Evolutionary conservation across 441 rosid species (phyloP).

Genomic region (Eruca vesicaria): DNA sequence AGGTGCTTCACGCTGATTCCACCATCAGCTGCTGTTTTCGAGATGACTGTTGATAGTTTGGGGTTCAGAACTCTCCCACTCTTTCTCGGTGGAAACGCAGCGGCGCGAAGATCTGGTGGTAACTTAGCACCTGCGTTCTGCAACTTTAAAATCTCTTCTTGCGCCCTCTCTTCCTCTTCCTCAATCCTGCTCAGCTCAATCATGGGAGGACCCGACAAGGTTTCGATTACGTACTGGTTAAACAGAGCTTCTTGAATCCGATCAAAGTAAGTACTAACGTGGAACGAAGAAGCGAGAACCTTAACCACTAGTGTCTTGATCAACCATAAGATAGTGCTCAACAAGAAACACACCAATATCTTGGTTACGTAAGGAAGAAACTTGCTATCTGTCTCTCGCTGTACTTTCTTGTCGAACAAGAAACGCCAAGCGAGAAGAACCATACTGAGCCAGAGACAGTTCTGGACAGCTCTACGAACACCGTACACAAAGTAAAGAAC

Average conservation of each 20-base stretch:
- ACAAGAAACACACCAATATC: background rate
- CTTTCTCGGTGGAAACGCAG: slow-evolving; percentile 41
- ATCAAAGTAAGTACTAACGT: background rate
- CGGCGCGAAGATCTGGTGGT: slow-evolving; percentile 53
- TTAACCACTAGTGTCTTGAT: background rate
- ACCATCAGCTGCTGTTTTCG: slow-evolving; percentile 32
- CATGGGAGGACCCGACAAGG: slow-evolving; percentile 62
- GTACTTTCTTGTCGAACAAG: background rate
- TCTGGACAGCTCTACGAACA: background rate
- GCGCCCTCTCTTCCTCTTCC: slow-evolving; percentile 46
- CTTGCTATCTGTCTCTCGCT: background rate
- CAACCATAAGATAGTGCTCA: background rate
- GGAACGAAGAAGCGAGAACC: background rate
- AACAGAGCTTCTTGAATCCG: background rate
- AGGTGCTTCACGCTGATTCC: slow-evolving; percentile 57
- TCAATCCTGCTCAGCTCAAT: slow-evolving; percentile 42
- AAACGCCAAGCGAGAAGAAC: background rate
- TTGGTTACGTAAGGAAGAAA: background rate
- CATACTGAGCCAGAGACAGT: background rate
- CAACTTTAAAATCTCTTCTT: slow-evolving; percentile 44
- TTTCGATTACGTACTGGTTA: slow-evolving; percentile 64
- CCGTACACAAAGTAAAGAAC: background rate
- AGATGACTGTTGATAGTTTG: slow-evolving; percentile 34
- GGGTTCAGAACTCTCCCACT: slow-evolving; percentile 38
- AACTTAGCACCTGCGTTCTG: slow-evolving; percentile 60